Conservation (phyloP, 805 yeast species). For the Zygoascus tannicola region DNA sequence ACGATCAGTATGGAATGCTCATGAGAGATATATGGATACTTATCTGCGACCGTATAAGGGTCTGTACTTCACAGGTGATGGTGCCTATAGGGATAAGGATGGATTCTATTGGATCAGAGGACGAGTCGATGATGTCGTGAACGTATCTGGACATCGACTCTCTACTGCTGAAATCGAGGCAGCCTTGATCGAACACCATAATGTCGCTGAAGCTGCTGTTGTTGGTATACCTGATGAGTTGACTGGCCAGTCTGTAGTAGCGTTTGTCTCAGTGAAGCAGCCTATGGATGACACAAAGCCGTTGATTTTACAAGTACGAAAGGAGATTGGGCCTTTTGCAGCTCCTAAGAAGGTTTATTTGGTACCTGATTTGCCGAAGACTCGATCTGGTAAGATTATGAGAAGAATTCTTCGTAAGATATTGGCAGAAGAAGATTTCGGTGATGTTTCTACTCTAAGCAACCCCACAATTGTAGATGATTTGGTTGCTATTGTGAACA, state of each 20-base stretch:
- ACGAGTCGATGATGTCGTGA: conserved; percentile 96
- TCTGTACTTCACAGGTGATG: conserved; percentile 93
- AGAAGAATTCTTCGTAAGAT: conserved; percentile 93
- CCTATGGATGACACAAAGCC: conserved; percentile 45
- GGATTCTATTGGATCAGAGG: conserved; percentile 98
- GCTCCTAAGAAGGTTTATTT: conserved; percentile 83
- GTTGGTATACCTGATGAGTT: conserved; percentile 91
- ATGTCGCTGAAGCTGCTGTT: conserved; percentile 91
- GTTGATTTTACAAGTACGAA: conserved; percentile 78
- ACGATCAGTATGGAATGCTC: conserved; percentile 86
- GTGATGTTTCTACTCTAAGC: conserved; percentile 82
- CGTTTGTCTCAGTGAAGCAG: conserved; percentile 76
- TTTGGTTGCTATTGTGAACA: conserved; percentile 53
- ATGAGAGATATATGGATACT: conserved; percentile 78
- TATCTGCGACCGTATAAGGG: conserved; percentile 90
- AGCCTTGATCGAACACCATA: conserved; percentile 66
- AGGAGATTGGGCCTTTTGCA: conserved; percentile 85
- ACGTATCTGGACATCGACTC: conserved; percentile 92
- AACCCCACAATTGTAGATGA: conserved; percentile 77
- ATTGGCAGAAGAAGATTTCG: conserved; percentile 84
- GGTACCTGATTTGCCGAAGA: conserved; percentile 91
- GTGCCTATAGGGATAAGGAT: conserved; percentile 93
- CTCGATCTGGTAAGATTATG: conserved; percentile 97
- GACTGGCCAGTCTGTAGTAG: conserved; percentile 95
- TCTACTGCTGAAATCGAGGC: conserved; percentile 97